These are phyloP conservation scores for Sporormia fimetaria DNA, from an alignment of 495 filamentous ascomycete species.

Conservation along the genomic window DNA sequence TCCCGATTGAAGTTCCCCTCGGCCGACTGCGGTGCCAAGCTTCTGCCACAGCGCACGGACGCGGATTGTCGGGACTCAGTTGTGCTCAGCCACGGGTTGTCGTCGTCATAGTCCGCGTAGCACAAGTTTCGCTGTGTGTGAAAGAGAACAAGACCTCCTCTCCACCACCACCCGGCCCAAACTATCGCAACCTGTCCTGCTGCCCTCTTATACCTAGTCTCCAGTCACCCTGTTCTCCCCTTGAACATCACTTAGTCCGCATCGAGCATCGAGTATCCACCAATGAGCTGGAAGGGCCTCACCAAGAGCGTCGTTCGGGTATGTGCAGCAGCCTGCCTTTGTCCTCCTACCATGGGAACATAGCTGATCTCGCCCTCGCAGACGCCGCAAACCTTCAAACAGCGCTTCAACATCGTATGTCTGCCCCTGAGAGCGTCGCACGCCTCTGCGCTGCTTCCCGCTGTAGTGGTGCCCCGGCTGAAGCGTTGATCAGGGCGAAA, in stretches of 20 bases:
- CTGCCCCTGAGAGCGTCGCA: not conserved
- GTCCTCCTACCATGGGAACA: not conserved
- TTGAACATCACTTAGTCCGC: not conserved
- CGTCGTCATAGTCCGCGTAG: conserved; percentile 27
- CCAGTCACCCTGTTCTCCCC: not conserved
- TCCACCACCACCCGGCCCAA: no score
- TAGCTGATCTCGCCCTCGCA: conserved; percentile 30
- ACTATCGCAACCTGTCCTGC: no score
- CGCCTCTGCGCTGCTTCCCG: conserved; percentile 21
- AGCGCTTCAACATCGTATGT: conserved; percentile 73
- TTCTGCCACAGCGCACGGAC: conserved; percentile 12
- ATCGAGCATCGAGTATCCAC: conserved; percentile 3
- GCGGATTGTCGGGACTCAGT: no score
- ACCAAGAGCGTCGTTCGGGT: conserved; percentile 77
- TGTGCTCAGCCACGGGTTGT: conserved; percentile 22
- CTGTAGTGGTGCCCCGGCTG: not conserved
- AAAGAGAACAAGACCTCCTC: conserved; percentile 1
- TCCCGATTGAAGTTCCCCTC: no score
- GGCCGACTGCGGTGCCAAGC: not conserved
- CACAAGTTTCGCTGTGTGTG: no score
- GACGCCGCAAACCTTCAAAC: conserved; percentile 86
- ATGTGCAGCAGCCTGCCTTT: conserved; percentile 30
- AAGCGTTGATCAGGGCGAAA: conserved; percentile 48
- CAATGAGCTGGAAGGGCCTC: conserved; percentile 96
- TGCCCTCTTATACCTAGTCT: not conserved